Evolutionary conservation across 176 grass and related monocot genomes (phyloP), one percentile per base, ranked within the genome.

Genomic region (Elaeis guineensis): DNA sequence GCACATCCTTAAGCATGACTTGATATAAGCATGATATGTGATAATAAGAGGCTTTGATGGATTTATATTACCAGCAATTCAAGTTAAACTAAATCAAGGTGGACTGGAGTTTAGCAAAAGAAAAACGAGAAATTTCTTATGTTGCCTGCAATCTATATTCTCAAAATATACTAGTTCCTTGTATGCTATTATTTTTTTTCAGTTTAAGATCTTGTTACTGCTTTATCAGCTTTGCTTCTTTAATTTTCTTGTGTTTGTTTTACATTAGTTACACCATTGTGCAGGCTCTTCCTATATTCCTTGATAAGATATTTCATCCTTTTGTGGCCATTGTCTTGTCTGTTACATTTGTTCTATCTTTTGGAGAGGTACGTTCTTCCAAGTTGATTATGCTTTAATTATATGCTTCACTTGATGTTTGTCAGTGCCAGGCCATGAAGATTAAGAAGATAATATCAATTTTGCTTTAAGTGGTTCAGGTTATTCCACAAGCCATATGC

Each of bases 401-500:
- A 54, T 28, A 54, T 76, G 8, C 17, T 59, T n/a, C 58, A 65
- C 35, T 44, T 44, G 35, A 44, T 44, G 1, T 14, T 44, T 44
- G 9, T 44, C 35, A 44, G 3, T 44, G 35, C 35, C 11, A 44
- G 3, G 9, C 11, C 35, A 44, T 12, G 8, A 44, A 44, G 35
- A 44, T 44, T 61, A 24, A 55, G 21, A 69, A 44, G 76, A 55
- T 20, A 24, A 81, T 57, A 12, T 16, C 5, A 24, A 35, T 63
- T 73, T 18, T 62, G 22, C 58, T 68, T 69, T 81, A 30, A 14
- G 67, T 50, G 50, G 65, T 65, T 62, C 70, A 98, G 94, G 94
- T 98, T 71, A 92, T 98, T 81, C 94, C 94, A 65, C 94, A 98
- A 92, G 94, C 94, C 59, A 98, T 98, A 63, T 98, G 94, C 78